A percentile compares a stretch with the other conserved stretches of the same genome.
phyloP scores from a whole-genome alignment of 73 alveolate genomes.

The Paramecium caudatum region DNA sequence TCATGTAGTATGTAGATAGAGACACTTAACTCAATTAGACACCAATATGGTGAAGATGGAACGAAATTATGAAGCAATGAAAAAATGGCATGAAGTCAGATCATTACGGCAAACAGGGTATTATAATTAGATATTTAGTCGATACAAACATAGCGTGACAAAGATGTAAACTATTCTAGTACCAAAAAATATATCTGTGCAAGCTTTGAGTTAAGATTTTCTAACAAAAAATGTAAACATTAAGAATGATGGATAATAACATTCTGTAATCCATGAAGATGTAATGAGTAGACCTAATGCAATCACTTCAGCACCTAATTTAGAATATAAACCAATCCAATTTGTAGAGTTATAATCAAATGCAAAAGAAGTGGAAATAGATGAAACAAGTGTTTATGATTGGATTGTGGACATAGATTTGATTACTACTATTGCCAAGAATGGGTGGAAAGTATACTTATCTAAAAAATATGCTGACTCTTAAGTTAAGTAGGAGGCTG shows the following conservation, averaged over 20 bases:
- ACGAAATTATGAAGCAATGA: slow-evolving; percentile 34
- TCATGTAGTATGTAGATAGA: neutral
- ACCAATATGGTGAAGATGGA: neutral
- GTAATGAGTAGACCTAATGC: slow-evolving; percentile 45
- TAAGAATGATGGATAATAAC: neutral
- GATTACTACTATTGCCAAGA: slow-evolving; percentile 62
- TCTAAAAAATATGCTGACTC: slow-evolving; percentile 65
- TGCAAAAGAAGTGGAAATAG: slow-evolving; percentile 53
- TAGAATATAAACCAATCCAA: slow-evolving; percentile 51
- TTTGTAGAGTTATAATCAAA: neutral
- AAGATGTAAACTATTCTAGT: slow-evolving; percentile 1
- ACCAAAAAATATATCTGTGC: neutral
- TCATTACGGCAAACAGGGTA: slow-evolving; percentile 66
- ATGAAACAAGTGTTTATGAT: slow-evolving; percentile 75
- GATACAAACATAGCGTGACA: slow-evolving; percentile 3
- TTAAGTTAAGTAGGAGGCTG: slow-evolving; percentile 32
- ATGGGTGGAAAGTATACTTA: slow-evolving; percentile 73
- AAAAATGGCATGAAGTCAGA: slow-evolving; percentile 65
- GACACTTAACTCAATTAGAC: slow-evolving; percentile 17
- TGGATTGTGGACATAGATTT: slow-evolving; percentile 77
- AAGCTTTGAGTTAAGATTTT: slow-evolving; percentile 39
- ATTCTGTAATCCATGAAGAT: slow-evolving; percentile 49
- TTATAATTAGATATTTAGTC: neutral
- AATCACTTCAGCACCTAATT: slow-evolving; percentile 22
- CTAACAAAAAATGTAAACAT: slow-evolving; percentile 19